Evolutionary conservation across 169 alveolate genomes (phyloP), one percentile per base, ranked within the genome.

Genomic region (Babesia ovis): DNA sequence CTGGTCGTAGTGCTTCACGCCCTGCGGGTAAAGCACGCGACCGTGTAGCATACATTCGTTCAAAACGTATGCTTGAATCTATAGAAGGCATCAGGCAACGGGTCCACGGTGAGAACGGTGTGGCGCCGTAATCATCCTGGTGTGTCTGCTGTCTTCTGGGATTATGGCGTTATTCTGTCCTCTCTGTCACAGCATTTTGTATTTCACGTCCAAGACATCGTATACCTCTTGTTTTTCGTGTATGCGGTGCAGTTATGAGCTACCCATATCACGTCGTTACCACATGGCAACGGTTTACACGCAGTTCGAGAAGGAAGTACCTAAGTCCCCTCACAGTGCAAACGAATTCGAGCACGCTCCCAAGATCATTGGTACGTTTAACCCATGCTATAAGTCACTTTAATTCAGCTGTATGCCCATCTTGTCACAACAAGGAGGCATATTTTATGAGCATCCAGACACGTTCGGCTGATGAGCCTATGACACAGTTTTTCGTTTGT

Each of bases 401-500:
- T 16, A 56, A 22, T 61, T 31, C 51, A 89, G 94, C 94, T 55
- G 80, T 89, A 23, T 89, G 94, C 68, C 94, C 94, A 23, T 54
- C 81, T 37, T 89, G 94, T 50, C 84, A 89, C 54, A 62, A 89
- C 68, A 86, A 85, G 55, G 94, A 89, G 66, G 94, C 94, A 3
- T 89, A 89, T 66, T 89, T 89, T 61, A 83, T 83, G 85, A 89
- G 92, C 71, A 54, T 89, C 54, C 94, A 89, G 50, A 85, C 89
- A 9, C 54, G 94, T 31, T 89, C 94, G 3, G 94, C 94, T n/a
- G 94, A 89, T 71, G 94, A 89, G 56, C 94, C 94, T 3, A 82
- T 83, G 77, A 89, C 94, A 5, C 81, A 85, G 51, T 89, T 89
- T 54, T 89, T 77, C 64, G 86, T 83, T 12, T 89, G 94, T 71